Evolutionary conservation across 2,329 filamentous ascomycete genomes (phyloP), one percentile per base, ranked within the genome.

Genomic region (Beauveria rudraprayagi): DNA sequence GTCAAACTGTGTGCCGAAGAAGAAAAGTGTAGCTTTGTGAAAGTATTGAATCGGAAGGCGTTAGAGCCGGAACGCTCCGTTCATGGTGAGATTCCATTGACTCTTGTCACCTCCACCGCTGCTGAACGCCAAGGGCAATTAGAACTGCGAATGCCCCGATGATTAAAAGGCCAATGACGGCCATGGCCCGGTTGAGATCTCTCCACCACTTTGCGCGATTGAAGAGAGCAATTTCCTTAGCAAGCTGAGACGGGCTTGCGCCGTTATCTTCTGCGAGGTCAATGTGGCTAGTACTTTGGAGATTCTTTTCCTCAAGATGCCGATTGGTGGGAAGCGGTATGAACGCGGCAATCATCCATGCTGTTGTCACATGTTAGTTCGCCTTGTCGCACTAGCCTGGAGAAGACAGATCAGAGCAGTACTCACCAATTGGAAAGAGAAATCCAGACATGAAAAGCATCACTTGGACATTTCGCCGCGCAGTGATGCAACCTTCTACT

Each of bases 341-440:
- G 59, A 92, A 80, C 1, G 90, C 83, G 1, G 87, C 91, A 64
- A 91, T 78, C 76, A 93, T 89, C 91, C 91, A 95, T 60, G 87
- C 88, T 88, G 66, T 54, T 58, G 50, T 56, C 11, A 46, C 66
- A 37, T 6, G 58, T 60, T 47, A 63, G 50, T 60, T 47, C 63
- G 50, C 7, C 7, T 30, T 28, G 5, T 30, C 10, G 11, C 1
- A 43, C 11, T 17, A 8, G 28, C 14, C 22, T 6, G 19, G 28
- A 5, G 3, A 24, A 26, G 28, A 17, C 3, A 24, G 17, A 8
- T 24, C 17, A 30, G 53, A 28, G n/a, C 17, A 28, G 55, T 40
- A 73, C 84, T 73, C 75, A 88, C 85, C 79, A 63, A 91, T 80
- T 6, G 90, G 91, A 68, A 91, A 84, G 52, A 93, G 76, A 69